Base-by-base conservation (phyloP, 148 eudicot genomes). In the Rhododendron molle region DNA sequence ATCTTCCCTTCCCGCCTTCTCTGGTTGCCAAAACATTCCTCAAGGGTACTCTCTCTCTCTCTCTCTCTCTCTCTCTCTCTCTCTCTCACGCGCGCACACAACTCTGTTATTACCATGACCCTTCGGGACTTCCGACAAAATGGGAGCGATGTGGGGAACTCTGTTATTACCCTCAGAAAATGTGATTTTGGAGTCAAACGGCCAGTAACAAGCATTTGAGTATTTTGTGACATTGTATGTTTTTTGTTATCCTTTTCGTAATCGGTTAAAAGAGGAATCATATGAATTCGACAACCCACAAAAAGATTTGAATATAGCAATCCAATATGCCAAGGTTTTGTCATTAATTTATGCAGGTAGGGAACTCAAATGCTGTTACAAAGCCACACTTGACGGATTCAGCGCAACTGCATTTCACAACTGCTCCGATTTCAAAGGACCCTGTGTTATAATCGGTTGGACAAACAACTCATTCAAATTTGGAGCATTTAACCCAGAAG, bases 401-500 rank as follows among this genome's bases (percentile, higher is more conserved):
- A 93, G 94, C 82, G 98, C 99, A 78, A 91, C 93, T 0, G 91
- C 91, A 2, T 97, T 97, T 90, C 99, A 97, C 89, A 90, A 89
- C 32, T 92, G 85, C 73, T 92, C 94, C 73, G 99, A 97, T 81
- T 97, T 97, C 91, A 94, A 97, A 82, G 99, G 99, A 23, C 98
- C 98, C 15, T 97, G 99, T 89, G 96, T 97, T 0, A 92, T 97
- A 21, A 90, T 97, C 47, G 98, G 95, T 83, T 92, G 92, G 93
- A 97, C 97, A 84, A 87, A 87, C 85, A 90, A 86, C 71, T 86
- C 94, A 76, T 87, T 95, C 86, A 94, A 94, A 87, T 94, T 97
- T 85, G 99, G 99, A 5, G 99, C 96, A 65, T 97, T 97, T 71
- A 95, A 88, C 76, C 99, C 99, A 9, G 99, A 97, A 88, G 99